Base-by-base conservation (phyloP, 306 rosid species). In the Pachyrhizus erosus region DNA sequence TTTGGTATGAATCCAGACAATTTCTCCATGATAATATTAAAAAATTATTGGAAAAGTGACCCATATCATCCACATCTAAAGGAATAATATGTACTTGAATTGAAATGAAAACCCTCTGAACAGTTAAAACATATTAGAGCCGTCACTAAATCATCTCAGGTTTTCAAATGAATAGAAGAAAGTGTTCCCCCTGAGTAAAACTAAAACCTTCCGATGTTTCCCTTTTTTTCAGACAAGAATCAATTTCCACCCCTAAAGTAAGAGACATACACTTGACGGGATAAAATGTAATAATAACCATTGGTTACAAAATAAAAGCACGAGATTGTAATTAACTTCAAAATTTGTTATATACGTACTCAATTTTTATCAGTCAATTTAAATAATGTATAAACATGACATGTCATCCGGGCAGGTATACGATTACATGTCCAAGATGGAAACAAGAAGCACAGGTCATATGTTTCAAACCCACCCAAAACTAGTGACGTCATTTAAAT, bases 381-480 rank as follows among this genome's bases (percentile, higher is more conserved):
- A 60, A 77, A 73, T 64, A 64, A 68, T 48, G 5, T 3, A 73
- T 80, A 2, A 48, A 52, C n/a, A 45, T 61, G 70, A 69, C 61
- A 70, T 66, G 49, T 21, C 48, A 80, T 55, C 18, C 40, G 66
- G 60, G 73, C 74, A 87, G 75, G 84, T 80, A 82, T 77, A 18
- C 10, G 72, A 66, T n/a, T 31, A 15, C 0, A 78, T 68, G 54
- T 70, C 42, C 89, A 49, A 48, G 40, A 89, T 70, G n/a, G 76
- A 72, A 76, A 29, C 77, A 87, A 79, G 67, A 79, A 5, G 29
- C 74, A 77, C 81, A 76, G 33, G 77, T 83, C 80, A 80, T 29
- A 52, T 66, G 70, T 61, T 70, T 73, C 80, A 80, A 84, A 84
- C 70, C 78, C 78, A 77, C 73, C 55, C 82, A 43, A 29, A 81